Percentiles rank a stretch among this genome's conserved stretches.
Conservation (phyloP, 139 green algal species). For the Mesotaenium endlicherianum region DNA sequence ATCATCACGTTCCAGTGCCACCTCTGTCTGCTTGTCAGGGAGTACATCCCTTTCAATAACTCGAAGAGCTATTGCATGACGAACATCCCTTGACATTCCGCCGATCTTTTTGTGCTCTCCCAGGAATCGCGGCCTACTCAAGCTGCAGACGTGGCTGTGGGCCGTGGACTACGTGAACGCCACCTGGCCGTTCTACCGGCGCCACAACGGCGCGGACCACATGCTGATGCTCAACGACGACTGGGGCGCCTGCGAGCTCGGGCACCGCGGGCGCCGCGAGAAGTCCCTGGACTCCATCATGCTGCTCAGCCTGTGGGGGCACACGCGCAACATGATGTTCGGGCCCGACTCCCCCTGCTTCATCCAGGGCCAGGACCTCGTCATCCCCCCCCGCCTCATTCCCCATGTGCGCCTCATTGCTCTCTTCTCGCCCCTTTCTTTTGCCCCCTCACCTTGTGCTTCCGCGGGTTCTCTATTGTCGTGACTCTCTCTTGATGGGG, state of each 20-base stretch:
- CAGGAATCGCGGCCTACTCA: background rate
- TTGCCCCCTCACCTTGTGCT: too few species aligned
- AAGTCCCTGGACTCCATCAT: background rate
- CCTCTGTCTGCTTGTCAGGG: too few species aligned
- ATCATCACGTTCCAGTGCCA: too few species aligned
- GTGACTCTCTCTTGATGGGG: background rate
- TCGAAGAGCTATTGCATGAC: too few species aligned
- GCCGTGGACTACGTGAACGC: constrained; percentile 53
- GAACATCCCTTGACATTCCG: too few species aligned
- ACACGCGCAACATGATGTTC: constrained; percentile 22
- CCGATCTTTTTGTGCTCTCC: too few species aligned
- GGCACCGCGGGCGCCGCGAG: background rate
- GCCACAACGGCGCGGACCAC: constrained; percentile 63
- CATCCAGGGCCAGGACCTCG: constrained; percentile 29
- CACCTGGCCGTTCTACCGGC: constrained; percentile 64
- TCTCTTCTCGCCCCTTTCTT: too few species aligned
- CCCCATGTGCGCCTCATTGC: too few species aligned
- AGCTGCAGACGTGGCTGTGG: background rate
- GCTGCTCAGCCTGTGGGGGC: constrained; percentile 27
- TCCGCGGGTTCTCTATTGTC: too few species aligned
- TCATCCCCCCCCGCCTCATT: constrained; percentile 43
- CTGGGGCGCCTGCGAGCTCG: constrained; percentile 61
- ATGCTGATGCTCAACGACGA: constrained; percentile 65
- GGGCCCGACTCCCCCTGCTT: constrained; percentile 38
- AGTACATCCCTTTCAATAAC: too few species aligned